phyloP scores from a whole-genome alignment of 2,329 filamentous ascomycete genomes.

The Clonostachys solani region DNA sequence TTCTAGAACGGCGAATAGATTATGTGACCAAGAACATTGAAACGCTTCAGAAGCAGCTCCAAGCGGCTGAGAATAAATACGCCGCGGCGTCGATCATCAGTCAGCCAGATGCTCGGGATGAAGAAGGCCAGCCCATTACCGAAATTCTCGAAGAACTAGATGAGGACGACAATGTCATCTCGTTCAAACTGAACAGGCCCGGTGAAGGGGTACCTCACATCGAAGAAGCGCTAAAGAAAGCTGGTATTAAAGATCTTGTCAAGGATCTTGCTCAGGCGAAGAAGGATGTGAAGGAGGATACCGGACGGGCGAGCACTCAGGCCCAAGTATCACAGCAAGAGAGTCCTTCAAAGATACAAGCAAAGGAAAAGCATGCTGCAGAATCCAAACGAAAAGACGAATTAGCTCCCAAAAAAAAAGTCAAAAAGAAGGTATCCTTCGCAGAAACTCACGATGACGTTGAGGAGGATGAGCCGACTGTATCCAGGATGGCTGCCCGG shows the following conservation, averaged over 20 bases:
- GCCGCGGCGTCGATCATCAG: constrained; percentile 56
- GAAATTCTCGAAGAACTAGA: constrained; percentile 93
- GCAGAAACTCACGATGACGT: constrained; percentile 37
- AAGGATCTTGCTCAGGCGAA: constrained; percentile 6
- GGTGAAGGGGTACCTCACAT: constrained; percentile 65
- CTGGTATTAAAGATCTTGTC: constrained; percentile 55
- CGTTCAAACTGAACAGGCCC: constrained; percentile 60
- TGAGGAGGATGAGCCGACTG: constrained; percentile 19
- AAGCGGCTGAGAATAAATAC: constrained; percentile 64
- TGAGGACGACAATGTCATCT: constrained; percentile 81
- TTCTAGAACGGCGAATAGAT: constrained; percentile 70
- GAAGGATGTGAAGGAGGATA: neutral
- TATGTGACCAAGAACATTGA: constrained; percentile 82
- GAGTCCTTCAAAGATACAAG: neutral
- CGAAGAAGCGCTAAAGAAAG: constrained; percentile 69
- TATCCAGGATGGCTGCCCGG: constrained; percentile 36
- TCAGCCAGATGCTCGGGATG: constrained; percentile 58
- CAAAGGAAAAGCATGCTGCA: too few species aligned
- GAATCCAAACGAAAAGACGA: neutral
- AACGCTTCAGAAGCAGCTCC: constrained; percentile 69
- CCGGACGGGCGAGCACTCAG: neutral
- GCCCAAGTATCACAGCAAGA: neutral
- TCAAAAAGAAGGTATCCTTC: constrained; percentile 60
- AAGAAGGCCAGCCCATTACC: constrained; percentile 72
- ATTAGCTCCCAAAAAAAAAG: neutral